phyloP scores from a whole-genome alignment of 805 yeast genomes.

The Candida vartiovaarae region DNA sequence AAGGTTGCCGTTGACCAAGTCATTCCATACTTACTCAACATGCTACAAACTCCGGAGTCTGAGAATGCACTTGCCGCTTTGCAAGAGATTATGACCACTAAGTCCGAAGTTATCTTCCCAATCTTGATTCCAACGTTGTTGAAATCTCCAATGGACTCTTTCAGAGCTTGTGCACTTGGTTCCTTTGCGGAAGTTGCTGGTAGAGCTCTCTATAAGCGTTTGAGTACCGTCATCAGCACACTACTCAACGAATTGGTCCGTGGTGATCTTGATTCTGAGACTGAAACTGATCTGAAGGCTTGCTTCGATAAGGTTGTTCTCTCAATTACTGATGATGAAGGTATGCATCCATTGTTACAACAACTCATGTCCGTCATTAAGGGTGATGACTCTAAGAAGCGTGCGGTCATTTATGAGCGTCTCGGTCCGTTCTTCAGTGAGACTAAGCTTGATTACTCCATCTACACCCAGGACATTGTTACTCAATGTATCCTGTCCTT shows the following conservation, averaged over 20 bases:
- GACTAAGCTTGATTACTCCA: conserved; percentile 60
- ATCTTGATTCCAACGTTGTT: conserved; percentile 81
- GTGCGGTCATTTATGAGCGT: conserved; percentile 57
- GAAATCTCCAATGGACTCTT: conserved; percentile 70
- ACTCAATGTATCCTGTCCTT: conserved; percentile 61
- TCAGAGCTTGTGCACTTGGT: conserved; percentile 83
- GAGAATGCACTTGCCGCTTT: conserved; percentile 81
- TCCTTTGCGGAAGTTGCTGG: conserved; percentile 90
- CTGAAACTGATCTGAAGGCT: conserved; percentile 33
- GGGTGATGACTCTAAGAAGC: conserved; percentile 60
- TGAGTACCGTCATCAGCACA: conserved; percentile 67
- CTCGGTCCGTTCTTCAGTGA: conserved; percentile 64
- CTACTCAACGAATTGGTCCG: conserved; percentile 53
- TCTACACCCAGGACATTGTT: conserved; percentile 71
- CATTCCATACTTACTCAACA: conserved; percentile 71
- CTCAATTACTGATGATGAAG: conserved; percentile 70
- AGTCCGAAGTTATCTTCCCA: conserved; percentile 90
- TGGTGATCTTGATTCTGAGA: conserved; percentile 31
- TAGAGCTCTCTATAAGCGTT: conserved; percentile 62
- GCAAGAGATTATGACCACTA: conserved; percentile 85
- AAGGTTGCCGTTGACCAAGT: conserved; percentile 82
- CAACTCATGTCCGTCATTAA: conserved; percentile 71
- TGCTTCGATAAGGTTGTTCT: conserved; percentile 66
- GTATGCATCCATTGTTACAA: conserved; percentile 78
- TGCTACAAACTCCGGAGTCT: conserved; percentile 56